Evolutionary conservation across 805 yeast species (phyloP).

Genomic region (Candida jianshihensis): DNA sequence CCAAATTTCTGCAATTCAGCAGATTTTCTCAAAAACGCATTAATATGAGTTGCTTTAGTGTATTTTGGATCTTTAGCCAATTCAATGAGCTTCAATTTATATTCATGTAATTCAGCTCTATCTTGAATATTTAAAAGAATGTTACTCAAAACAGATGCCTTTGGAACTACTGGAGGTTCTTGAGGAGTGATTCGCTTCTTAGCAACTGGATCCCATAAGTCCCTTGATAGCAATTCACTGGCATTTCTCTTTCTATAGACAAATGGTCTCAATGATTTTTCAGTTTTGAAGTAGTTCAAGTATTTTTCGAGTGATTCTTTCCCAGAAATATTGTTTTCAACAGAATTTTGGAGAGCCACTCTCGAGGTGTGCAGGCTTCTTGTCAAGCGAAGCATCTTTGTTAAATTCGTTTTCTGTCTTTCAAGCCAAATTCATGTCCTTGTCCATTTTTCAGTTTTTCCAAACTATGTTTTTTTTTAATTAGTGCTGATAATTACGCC

Average conservation of each 20-base stretch:
- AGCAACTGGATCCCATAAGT: slow-evolving; percentile 30
- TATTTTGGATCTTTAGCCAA: slow-evolving; percentile 17
- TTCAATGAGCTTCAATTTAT: slow-evolving; percentile 10
- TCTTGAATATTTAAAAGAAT: slow-evolving; percentile 18
- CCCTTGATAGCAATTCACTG: slow-evolving; percentile 30
- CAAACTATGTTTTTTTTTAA: neutral
- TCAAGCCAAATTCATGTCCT: too few relatives aligned
- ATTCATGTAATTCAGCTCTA: slow-evolving; percentile 13
- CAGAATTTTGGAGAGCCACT: slow-evolving; percentile 2
- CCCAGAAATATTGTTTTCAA: slow-evolving; percentile 8
- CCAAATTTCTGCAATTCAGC: slow-evolving; percentile 16
- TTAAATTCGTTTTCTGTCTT: neutral
- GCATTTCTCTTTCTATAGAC: slow-evolving; percentile 36
- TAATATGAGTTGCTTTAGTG: slow-evolving; percentile 14
- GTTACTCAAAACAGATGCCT: slow-evolving; percentile 19
- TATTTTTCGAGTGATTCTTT: slow-evolving; percentile 24
- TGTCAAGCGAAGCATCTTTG: slow-evolving; percentile 10
- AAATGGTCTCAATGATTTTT: slow-evolving; percentile 27
- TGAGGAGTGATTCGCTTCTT: slow-evolving; percentile 27
- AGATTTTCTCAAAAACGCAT: slow-evolving; percentile 15
- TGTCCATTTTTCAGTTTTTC: neutral
- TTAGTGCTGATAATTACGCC: slow-evolving; percentile 1
- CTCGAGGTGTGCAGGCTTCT: slow-evolving; percentile 13
- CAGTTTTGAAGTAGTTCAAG: slow-evolving; percentile 28
- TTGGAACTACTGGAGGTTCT: slow-evolving; percentile 24